Conservation (phyloP, 169 alveolate genomes). For the Eimeria necatrix region DNA sequence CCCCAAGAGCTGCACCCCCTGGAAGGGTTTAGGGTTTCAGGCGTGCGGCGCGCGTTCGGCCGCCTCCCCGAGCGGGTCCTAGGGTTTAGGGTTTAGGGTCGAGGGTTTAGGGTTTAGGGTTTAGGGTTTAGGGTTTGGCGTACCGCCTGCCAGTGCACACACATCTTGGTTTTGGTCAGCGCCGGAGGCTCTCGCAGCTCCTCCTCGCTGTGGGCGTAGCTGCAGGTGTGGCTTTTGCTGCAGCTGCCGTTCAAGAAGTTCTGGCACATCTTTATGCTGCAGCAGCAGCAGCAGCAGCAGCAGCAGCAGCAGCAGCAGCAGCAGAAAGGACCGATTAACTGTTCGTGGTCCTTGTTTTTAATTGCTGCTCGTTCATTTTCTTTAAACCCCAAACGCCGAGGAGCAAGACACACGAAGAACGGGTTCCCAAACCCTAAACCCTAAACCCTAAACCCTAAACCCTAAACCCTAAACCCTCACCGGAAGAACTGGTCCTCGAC, state of each 20-base stretch:
- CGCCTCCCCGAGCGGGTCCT: not conserved
- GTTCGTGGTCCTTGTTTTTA: too few species aligned
- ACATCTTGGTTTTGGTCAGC: slow-evolving; percentile 47
- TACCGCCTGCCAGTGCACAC: slow-evolving; percentile 57
- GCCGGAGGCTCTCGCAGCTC: slow-evolving; percentile 57
- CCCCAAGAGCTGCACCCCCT: not conserved
- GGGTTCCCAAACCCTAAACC: slow-evolving; percentile 6
- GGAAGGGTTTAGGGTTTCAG: not conserved
- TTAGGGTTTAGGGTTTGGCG: too few species aligned
- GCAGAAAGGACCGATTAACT: too few species aligned
- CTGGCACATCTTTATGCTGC: slow-evolving; percentile 47
- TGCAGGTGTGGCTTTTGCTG: slow-evolving; percentile 28
- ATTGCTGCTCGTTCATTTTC: too few species aligned
- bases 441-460: slow-evolving; percentile 55
- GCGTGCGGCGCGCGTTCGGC: too few species aligned
- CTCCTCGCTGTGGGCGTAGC: slow-evolving; percentile 49
- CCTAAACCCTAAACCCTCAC: slow-evolving; percentile 54
- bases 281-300: not conserved
- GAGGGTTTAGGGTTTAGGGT: not conserved
- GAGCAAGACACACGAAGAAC: too few species aligned
- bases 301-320: too few species aligned
- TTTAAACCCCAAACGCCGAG: too few species aligned
- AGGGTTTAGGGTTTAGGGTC: not conserved
- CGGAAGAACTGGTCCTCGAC: slow-evolving; percentile 55
- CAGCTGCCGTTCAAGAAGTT: slow-evolving; percentile 4